Conservation (phyloP, 176 grass and related monocot species). For the Bothriochloa decipiens region DNA sequence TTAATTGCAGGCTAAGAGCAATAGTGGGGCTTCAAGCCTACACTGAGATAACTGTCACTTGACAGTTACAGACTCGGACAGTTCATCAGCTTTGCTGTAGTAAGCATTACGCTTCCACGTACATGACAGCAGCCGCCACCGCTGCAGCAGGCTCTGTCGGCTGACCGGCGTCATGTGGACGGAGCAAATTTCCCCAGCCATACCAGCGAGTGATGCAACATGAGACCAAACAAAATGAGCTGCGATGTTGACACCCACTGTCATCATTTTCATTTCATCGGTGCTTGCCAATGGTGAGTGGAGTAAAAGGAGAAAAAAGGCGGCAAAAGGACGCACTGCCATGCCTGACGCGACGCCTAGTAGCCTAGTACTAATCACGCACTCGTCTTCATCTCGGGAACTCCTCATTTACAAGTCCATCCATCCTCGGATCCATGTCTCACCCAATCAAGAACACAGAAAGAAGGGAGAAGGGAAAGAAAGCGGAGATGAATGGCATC, state of each 20-base stretch:
- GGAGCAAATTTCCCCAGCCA: conserved; percentile 20
- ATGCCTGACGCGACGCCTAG: conserved; percentile 34
- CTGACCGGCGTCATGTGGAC: not conserved
- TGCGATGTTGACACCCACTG: conserved; percentile 50
- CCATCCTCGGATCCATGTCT: conserved; percentile 49
- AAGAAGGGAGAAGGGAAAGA: not conserved
- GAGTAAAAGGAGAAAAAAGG: not conserved
- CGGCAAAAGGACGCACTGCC: conserved; percentile 24
- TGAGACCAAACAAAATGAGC: conserved; percentile 86
- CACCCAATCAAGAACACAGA: conserved; percentile 45
- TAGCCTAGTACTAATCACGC: conserved; percentile 15
- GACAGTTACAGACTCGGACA: not conserved
- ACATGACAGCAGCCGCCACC: not conserved
- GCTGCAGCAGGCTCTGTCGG: conserved; percentile 1
- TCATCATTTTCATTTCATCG: not conserved
- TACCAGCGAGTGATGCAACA: conserved; percentile 68
- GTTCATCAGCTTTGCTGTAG: not conserved
- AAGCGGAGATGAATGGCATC: conserved; percentile 12
- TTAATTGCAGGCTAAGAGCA: not conserved
- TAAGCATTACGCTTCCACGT: not conserved
- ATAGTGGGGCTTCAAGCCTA: no score
- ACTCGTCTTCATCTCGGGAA: conserved; percentile 31
- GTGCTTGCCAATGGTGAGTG: conserved; percentile 40
- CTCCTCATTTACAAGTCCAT: conserved; percentile 53
- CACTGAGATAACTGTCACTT: not conserved